Evolutionary conservation across 345 rosid species (phyloP).

Genomic region (Bruguiera parviflora): DNA sequence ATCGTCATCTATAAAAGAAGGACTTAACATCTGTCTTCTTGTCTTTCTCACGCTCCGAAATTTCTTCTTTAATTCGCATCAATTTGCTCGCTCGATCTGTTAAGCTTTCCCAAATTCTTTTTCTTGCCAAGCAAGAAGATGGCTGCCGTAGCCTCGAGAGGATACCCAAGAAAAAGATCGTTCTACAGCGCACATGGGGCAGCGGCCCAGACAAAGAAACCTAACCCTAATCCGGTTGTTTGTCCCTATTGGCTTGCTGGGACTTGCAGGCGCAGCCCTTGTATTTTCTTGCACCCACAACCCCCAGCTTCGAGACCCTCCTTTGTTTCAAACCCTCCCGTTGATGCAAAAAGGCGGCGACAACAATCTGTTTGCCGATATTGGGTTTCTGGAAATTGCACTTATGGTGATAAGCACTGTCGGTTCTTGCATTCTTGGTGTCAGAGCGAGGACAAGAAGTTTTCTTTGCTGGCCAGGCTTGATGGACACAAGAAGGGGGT

Average conservation of each 20-base stretch:
- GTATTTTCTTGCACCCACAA: background rate
- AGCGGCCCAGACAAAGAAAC: no score
- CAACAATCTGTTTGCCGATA: background rate
- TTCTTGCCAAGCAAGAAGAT: no score
- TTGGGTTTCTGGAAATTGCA: background rate
- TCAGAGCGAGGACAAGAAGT: background rate
- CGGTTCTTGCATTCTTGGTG: background rate
- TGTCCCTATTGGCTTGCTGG: background rate
- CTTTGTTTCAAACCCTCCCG: background rate
- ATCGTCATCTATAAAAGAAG: no score
- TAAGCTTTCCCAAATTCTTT: no score
- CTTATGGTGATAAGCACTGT: background rate
- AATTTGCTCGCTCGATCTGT: no score
- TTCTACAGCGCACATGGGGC: no score
- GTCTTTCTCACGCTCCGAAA: no score
- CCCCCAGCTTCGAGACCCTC: background rate
- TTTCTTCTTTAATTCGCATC: no score
- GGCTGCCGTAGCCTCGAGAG: no score
- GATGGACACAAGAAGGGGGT: slow-evolving; percentile 11
- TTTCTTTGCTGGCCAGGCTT: slow-evolving; percentile 5
- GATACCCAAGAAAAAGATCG: no score
- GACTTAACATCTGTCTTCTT: no score
- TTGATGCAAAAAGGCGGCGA: background rate
- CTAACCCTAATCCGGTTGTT: no score
- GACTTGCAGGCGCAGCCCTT: background rate